Base-by-base conservation (phyloP, 176 grass and related monocot genomes). In the Oryza meridionalis region DNA sequence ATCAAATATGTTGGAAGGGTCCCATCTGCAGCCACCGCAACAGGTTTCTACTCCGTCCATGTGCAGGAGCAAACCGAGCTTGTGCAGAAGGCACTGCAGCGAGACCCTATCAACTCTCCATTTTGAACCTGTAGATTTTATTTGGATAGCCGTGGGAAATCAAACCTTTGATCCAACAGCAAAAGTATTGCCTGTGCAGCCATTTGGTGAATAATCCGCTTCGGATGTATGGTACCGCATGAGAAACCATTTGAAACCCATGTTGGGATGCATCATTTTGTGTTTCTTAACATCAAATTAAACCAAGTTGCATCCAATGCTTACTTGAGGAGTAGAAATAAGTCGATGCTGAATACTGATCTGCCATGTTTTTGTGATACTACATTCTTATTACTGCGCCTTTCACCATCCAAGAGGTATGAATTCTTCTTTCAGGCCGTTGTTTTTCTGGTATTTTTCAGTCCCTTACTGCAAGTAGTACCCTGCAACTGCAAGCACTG, bases 11-110 rank as follows among this genome's bases (percentile, higher is more conserved):
- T 65, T 0, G 96, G 93, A 64, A 90, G 96, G 74, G 93, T 90
- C 7, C 91, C 96, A 3, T 99, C 96, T 19, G 96, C 96, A 25
- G 96, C 96, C 59, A 99, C 96, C 2, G 96, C 96, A 31, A 99
- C 96, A 9, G 96, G 93, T 69, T 99, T 99, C 89, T 90, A 82
- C 68, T 59, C 91, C 3, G 77, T 92, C 32, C 96, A 99, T 75
- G 87, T 87, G 67, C 88, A 99, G 71, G 96, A 99, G 85, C 96
- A 99, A 77, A 75, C 88, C 3, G 96, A 92, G 78, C 84, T 99
- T 15, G 88, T 99, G 65, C 75, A 78, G 80, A 99, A 94, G 78
- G 96, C 96, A 29, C 76, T 99, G 71, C 96, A 96, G 85, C 78
- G 19, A 49, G 91, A 92, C 21, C 88, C 88, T 11, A 73, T 86